Conservation (phyloP, 2,329 filamentous ascomycete genomes). For the Ophiosphaerella narmari region DNA sequence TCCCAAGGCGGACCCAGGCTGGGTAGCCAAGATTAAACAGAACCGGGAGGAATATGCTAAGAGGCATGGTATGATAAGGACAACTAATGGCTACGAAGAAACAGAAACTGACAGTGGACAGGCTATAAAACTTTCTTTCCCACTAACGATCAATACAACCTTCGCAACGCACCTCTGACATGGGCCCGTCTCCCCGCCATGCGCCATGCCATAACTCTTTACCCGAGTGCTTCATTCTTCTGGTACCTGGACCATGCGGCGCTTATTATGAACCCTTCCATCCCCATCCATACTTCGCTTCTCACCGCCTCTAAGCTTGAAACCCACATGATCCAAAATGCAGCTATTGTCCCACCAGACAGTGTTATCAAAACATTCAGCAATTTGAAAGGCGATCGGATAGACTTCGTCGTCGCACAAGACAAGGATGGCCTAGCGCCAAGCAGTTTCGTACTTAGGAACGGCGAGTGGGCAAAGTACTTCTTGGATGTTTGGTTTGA, state of each 20-base stretch:
- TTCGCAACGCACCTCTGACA: conserved; percentile 59
- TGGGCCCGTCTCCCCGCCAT: conserved; percentile 84
- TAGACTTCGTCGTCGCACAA: conserved; percentile 83
- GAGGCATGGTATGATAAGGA: conserved; percentile 69
- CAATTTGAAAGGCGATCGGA: conserved; percentile 75
- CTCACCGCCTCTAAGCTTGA: conserved; percentile 71
- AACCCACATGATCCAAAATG: conserved; percentile 79
- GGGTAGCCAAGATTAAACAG: conserved; percentile 73
- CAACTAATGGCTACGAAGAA: not conserved
- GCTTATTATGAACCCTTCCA: conserved; percentile 82
- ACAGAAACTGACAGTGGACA: conserved; percentile 44
- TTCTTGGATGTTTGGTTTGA: conserved; percentile 97
- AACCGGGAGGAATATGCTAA: conserved; percentile 86
- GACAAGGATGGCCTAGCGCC: conserved; percentile 78
- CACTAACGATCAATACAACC: conserved; percentile 74
- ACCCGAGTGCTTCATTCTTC: conserved; percentile 77
- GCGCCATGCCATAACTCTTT: conserved; percentile 83
- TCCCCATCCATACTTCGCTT: conserved; percentile 72
- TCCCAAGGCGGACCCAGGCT: conserved; percentile 66
- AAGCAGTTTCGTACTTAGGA: conserved; percentile 78
- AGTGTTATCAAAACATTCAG: conserved; percentile 95
- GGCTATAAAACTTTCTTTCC: conserved; percentile 88
- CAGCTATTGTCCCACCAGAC: conserved; percentile 88
- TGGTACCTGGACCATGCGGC: conserved; percentile 87
- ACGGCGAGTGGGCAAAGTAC: conserved; percentile 89